Evolutionary conservation across 2,329 filamentous ascomycete species (phyloP).

Genomic region (Paecilomyces formosus): DNA sequence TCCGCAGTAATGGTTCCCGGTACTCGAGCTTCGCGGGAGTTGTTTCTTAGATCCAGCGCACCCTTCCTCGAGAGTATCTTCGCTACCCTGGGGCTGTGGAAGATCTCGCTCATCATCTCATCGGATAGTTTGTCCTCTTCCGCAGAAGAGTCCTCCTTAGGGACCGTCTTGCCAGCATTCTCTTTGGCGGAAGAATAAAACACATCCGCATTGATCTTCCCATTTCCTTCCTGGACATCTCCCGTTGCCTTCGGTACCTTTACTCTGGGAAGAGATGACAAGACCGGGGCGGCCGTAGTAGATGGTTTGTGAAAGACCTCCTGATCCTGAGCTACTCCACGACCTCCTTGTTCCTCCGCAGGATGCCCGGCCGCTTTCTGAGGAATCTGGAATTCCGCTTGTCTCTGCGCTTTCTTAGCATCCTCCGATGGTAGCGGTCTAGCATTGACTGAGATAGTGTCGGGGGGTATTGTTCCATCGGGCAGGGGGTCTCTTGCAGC

Average conservation of each 20-base stretch:
- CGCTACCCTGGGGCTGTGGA: constrained; percentile 53
- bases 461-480: constrained; percentile 43
- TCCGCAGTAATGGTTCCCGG: background rate
- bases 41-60: constrained; percentile 5
- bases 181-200: constrained; percentile 36
- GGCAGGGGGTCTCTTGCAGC: constrained; percentile 38
- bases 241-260: constrained; percentile 49
- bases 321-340: constrained; percentile 46
- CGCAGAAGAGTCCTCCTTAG: constrained; percentile 16
- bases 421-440: constrained; percentile 29
- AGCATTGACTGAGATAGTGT: constrained; percentile 1
- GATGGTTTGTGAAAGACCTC: constrained; percentile 52
- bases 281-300: constrained; percentile 36
- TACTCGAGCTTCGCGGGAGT: background rate
- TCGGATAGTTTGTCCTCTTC: constrained; percentile 44
- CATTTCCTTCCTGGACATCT: constrained; percentile 37
- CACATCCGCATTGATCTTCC: constrained; percentile 49
- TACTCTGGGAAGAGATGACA: constrained; percentile 47
- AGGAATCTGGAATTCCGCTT: constrained; percentile 48
- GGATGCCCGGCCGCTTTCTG: constrained; percentile 39
- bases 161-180: constrained; percentile 6
- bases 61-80: constrained; percentile 45
- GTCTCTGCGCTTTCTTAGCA: constrained; percentile 39
- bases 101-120: constrained; percentile 54
- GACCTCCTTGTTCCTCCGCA: constrained; percentile 16